phyloP scores from a whole-genome alignment of 306 rosid genomes.

The Luffa aegyptiaca region DNA sequence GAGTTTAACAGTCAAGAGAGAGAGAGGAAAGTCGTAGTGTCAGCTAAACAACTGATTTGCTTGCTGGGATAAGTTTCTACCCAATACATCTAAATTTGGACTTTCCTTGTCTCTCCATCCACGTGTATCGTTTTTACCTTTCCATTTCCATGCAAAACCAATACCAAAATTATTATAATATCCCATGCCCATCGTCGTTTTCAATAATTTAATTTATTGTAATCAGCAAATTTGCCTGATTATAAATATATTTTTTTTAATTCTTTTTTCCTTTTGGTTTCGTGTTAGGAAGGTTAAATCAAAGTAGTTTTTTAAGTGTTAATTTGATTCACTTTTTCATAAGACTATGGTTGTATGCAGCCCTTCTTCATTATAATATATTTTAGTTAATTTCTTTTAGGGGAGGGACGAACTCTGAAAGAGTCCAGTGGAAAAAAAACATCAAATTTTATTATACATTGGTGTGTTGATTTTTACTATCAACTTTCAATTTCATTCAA shows the following conservation, averaged over 20 bases:
- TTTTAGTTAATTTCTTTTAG: neutral
- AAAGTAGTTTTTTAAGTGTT: neutral
- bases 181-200: neutral
- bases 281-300: neutral
- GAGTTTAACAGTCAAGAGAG: constrained; percentile 8
- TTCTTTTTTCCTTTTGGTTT: neutral
- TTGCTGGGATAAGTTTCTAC: constrained; percentile 58
- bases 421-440: too few species aligned
- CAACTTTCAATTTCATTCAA: too few species aligned
- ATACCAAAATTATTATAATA: neutral
- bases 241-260: neutral
- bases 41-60: constrained; percentile 76
- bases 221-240: neutral
- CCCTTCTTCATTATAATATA: neutral
- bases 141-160: constrained; percentile 12
- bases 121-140: constrained; percentile 17
- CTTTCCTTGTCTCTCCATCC: constrained; percentile 39
- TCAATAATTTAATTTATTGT: neutral
- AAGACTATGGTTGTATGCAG: neutral
- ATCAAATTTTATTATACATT: neutral
- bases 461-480: neutral
- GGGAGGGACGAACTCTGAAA: neutral
- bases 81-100: constrained; percentile 63
- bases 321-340: neutral
- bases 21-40: constrained; percentile 21